Evolutionary conservation across 352 stramenopile genomes (phyloP).

Genomic region (Pythium rhizo-oryzae): DNA sequence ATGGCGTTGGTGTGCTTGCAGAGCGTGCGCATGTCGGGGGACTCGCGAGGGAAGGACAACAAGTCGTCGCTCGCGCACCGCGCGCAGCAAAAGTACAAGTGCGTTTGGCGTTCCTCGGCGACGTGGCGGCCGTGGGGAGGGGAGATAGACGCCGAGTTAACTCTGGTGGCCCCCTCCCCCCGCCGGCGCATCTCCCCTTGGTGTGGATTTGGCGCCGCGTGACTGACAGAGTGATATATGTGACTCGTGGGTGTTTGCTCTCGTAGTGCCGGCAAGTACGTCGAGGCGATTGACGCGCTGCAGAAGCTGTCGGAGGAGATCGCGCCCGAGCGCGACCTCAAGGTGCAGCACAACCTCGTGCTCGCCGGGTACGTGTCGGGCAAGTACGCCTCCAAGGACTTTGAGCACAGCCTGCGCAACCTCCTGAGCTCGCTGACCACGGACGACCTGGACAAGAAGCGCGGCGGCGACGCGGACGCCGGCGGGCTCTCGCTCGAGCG

Average conservation of each 20-base stretch:
- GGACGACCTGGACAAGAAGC: conserved; percentile 46
- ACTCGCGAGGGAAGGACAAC: conserved; percentile 75
- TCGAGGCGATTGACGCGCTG: conserved; percentile 82
- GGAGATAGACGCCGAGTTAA: not conserved
- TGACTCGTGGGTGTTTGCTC: too few species aligned
- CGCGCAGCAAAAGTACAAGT: conserved; percentile 90
- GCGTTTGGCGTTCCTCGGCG: conserved; percentile 29
- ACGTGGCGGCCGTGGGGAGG: too few species aligned
- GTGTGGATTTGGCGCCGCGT: not conserved
- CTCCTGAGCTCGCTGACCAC: conserved; percentile 46
- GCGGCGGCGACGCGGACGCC: conserved; percentile 28
- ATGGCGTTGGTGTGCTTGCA: too few species aligned
- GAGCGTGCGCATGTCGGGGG: conserved; percentile 52
- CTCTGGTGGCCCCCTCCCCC: not conserved
- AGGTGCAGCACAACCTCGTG: conserved; percentile 87
- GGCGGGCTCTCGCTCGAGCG: conserved; percentile 72
- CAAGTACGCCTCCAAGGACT: conserved; percentile 62
- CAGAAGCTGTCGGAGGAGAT: conserved; percentile 86
- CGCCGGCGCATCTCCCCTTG: not conserved
- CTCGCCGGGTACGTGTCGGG: conserved; percentile 69
- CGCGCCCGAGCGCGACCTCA: conserved; percentile 69
- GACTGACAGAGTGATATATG: not conserved
- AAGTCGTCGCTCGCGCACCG: conserved; percentile 87
- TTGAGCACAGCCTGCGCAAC: conserved; percentile 72
- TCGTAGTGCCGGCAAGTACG: conserved; percentile 80